Conservation (phyloP, 2,329 filamentous ascomycete species). For the Botrytis deweyae region DNA sequence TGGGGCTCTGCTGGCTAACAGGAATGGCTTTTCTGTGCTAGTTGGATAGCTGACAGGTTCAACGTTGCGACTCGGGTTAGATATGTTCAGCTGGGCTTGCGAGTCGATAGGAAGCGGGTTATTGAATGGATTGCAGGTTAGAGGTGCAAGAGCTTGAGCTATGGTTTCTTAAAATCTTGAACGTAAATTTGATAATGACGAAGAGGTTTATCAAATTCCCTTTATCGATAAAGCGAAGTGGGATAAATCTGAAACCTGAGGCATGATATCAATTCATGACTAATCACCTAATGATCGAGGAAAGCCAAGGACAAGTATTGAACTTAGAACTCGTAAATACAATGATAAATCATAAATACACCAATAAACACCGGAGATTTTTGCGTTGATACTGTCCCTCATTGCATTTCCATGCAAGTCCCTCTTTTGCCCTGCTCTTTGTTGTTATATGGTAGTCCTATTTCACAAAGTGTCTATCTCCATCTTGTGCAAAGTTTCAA, state of each 20-base stretch:
- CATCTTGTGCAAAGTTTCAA: not conserved
- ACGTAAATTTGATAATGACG: not conserved
- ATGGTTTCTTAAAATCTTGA: not conserved
- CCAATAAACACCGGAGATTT: too few relatives aligned
- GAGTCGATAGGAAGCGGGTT: not conserved
- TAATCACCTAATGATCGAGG: not conserved
- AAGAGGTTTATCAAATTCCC: not conserved
- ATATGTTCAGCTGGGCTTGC: not conserved
- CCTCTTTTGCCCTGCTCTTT: too few relatives aligned
- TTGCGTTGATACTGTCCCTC: too few relatives aligned
- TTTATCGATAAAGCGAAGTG: conserved; percentile 18
- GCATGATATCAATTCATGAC: not conserved
- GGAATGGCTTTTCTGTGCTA: not conserved
- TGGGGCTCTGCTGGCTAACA: not conserved
- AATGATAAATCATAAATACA: not conserved
- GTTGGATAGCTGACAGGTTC: not conserved
- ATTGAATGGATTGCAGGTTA: not conserved
- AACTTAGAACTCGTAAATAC: not conserved
- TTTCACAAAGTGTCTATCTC: not conserved
- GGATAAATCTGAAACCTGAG: not conserved
- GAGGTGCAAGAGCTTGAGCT: not conserved
- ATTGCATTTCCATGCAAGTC: not conserved
- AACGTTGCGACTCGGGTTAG: not conserved
- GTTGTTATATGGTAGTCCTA: not conserved
- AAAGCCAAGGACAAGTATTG: not conserved